A percentile compares a stretch with the other conserved stretches of the same genome.
Evolutionary conservation across 345 rosid species (phyloP).

Genomic region (Rhizophora mangle): DNA sequence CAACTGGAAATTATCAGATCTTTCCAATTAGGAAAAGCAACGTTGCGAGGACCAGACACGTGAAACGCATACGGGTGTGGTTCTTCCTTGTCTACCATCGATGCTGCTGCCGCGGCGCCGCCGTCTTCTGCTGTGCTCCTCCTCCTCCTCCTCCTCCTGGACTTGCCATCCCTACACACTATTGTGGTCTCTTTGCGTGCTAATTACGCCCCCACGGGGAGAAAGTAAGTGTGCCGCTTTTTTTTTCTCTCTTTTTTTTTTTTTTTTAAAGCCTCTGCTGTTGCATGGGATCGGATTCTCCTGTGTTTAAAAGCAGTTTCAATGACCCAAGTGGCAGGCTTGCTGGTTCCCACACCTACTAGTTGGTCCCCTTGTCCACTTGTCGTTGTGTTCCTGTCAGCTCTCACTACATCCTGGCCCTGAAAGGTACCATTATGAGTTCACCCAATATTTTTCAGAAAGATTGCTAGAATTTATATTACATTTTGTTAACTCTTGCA

Average conservation of each 20-base stretch:
- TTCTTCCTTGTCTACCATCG: conserved; percentile 32
- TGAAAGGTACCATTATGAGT: too few relatives aligned
- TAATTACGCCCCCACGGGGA: too few relatives aligned
- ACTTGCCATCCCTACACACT: background rate
- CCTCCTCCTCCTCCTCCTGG: conserved; percentile 21
- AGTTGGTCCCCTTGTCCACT: too few relatives aligned
- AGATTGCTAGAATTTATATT: too few relatives aligned
- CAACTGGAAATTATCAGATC: conserved; percentile 92
- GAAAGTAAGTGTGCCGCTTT: background rate
- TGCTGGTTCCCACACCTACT: too few relatives aligned
- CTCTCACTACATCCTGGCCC: too few relatives aligned
- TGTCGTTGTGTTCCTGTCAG: too few relatives aligned
- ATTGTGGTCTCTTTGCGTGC: too few relatives aligned
- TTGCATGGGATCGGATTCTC: conserved; percentile 24
- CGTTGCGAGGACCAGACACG: conserved; percentile 89
- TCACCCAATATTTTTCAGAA: too few relatives aligned
- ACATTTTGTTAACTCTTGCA: too few relatives aligned
- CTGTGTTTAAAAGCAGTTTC: conserved; percentile 1
- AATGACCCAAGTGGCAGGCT: too few relatives aligned
- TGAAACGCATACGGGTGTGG: conserved; percentile 91
- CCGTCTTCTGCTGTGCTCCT: too few relatives aligned
- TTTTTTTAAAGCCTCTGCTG: background rate
- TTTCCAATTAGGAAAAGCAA: conserved; percentile 87
- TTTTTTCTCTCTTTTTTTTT: background rate
- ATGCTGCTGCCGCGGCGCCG: background rate